Conservation (phyloP, 2,329 filamentous ascomycete species). For the Lachnellula hyalina region DNA sequence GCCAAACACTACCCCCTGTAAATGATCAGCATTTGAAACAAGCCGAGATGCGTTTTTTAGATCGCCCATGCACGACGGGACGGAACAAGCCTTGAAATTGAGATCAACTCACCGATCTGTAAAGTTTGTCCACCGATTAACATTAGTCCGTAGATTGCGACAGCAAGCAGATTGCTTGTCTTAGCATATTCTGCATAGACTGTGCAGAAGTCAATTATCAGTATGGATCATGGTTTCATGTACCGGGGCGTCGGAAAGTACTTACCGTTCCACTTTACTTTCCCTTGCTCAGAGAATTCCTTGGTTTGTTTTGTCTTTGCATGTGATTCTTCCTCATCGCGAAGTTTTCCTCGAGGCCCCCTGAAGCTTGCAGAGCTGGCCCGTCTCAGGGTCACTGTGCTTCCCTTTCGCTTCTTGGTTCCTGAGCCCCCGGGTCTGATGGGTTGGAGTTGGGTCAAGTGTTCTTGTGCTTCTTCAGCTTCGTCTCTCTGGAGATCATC, state of each 20-base stretch:
- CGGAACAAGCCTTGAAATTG: background rate
- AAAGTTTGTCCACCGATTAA: slow-evolving; percentile 76
- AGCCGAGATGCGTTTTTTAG: background rate
- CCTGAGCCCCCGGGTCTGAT: slow-evolving; percentile 54
- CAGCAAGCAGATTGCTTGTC: slow-evolving; percentile 83
- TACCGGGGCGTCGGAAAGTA: slow-evolving; percentile 4
- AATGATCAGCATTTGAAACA: slow-evolving; percentile 11
- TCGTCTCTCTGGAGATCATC: slow-evolving; percentile 49
- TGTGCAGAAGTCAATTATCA: slow-evolving; percentile 13
- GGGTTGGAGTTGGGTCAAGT: slow-evolving; percentile 67
- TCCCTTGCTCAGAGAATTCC: slow-evolving; percentile 88
- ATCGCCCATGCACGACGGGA: background rate
- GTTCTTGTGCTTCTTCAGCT: slow-evolving; percentile 74
- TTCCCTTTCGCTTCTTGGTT: slow-evolving; percentile 57
- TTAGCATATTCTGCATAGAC: slow-evolving; percentile 95
- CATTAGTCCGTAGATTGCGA: slow-evolving; percentile 70
- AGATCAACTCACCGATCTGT: slow-evolving; percentile 59
- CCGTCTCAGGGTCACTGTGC: slow-evolving; percentile 75
- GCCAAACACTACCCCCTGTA: slow-evolving; percentile 76
- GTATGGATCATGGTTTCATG: slow-evolving; percentile 8
- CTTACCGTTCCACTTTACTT: slow-evolving; percentile 81
- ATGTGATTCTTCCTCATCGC: slow-evolving; percentile 73
- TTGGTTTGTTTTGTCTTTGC: slow-evolving; percentile 76
- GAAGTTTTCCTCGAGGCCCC: slow-evolving; percentile 76
- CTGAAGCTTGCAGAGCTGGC: slow-evolving; percentile 89